Evolutionary conservation across 176 grass and related monocot species (phyloP), one percentile per base, ranked within the genome.

Genomic region (Aegilops longissima): DNA sequence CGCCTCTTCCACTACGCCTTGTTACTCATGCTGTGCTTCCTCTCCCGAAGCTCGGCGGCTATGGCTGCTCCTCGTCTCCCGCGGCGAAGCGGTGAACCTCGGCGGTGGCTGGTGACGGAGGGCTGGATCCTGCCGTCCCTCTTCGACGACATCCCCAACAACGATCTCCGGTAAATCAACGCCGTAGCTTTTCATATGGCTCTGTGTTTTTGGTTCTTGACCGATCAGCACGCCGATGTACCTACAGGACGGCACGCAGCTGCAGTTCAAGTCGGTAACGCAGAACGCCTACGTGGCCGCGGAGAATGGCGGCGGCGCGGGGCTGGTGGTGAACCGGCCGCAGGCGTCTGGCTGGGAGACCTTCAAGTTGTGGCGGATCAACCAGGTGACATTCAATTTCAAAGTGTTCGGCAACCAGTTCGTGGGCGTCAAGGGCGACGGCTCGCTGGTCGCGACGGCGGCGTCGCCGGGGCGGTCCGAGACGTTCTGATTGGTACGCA

Each of bases 311-410:
- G 94, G 94, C 54, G 89, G 91, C 35, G 42, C 73, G 1, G 66
- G 69, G 35, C 40, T 96, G 61, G 84, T 96, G 11, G 78, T 87
- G 13, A 85, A 96, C 82, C 87, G 91, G 69, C 51, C 82, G 0
- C 13, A 70, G 9, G 89, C 94, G 33, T 87, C 82, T 2, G 79
- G 68, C 5, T 96, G 91, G 91, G 94, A 93, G 80, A 96, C 94
- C 14, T 95, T 95, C 89, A 95, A 61, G 94, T 66, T 96, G 58
- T 96, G 94, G 91, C 91, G 94, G 80, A 87, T 96, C 33, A 61
- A 83, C 3, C 79, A 80, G 73, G 64, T 65, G 5, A 93, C 89
- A 3, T 96, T 92, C 81, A 81, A 91, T 30, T 35, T 93, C 17
- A 77, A 70, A 54, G 89, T 91, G 34, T 88, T 71, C 61, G 42